Conservation (phyloP, 1,284 basidiomycete genomes). For the Ustilago curta region DNA sequence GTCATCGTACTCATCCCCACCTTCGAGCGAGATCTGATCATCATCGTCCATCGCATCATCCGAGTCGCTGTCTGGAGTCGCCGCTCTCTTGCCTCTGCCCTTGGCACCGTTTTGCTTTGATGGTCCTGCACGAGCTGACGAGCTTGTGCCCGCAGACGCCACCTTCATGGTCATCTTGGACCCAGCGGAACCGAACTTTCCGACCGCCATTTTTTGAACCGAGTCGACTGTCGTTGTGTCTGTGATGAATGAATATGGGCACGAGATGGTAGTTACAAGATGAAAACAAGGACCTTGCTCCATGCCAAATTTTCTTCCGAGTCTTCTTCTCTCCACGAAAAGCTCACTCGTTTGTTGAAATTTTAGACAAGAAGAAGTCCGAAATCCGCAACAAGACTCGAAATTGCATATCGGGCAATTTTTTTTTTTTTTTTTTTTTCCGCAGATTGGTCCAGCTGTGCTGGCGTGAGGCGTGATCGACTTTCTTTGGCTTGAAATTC, state of each 20-base stretch:
- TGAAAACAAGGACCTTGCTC: not conserved
- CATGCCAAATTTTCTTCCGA: constrained; percentile 23
- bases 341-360: constrained; percentile 3
- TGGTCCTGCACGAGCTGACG: constrained; percentile 17
- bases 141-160: constrained; percentile 11
- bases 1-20: constrained; percentile 29
- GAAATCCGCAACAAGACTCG: constrained; percentile 4
- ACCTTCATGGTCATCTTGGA: constrained; percentile 53
- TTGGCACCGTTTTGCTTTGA: constrained; percentile 10
- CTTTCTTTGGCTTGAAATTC: constrained; percentile 2
- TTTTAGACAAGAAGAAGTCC: constrained; percentile 10
- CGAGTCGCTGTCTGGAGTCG: constrained; percentile 15
- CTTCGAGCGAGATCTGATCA: constrained; percentile 40
- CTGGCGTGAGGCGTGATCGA: constrained; percentile 39
- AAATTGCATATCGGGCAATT: constrained; percentile 16
- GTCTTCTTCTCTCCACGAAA: constrained; percentile 12
- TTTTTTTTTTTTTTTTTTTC: too few species aligned
- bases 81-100: constrained; percentile 23
- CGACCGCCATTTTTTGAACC: constrained; percentile 27
- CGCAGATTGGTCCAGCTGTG: not conserved
- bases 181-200: constrained; percentile 32
- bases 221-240: not conserved
- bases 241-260: not conserved
- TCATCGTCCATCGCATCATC: constrained; percentile 30
- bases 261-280: not conserved